Base-by-base conservation (phyloP, 768 basidiomycete species). In the Boletus reticuloceps region DNA sequence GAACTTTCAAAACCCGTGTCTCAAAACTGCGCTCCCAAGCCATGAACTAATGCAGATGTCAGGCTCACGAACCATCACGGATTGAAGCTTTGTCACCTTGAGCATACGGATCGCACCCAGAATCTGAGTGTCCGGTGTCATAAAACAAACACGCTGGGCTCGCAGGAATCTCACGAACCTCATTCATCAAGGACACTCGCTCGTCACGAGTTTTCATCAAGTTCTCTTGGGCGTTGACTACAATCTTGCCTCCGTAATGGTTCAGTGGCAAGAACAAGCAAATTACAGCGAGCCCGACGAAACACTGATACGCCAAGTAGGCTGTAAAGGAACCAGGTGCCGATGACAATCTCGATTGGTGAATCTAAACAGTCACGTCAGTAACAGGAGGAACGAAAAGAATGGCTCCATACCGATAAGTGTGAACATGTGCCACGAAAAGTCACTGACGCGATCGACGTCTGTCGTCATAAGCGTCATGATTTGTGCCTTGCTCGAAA, bases 391-490 rank as follows among this genome's bases (percentile, higher is more conserved):
- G 4, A 37, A 56, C 41, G 34, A 40, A 6, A 31, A 37, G 9
- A 36, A 32, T 27, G 22, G 14, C 13, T 16, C 64, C 81, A 47
- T 58, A 86, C 88, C 88, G 51, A 92, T 77, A 38, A 92, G 79
- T 1, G 86, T 75, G 66, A 89, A 91, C 49, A 88, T 60, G 66
- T 92, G 88, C 84, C 84, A 89, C 2, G 84, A 73, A 64, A 95
- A 91, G 48, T 95, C 91, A 68, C 87, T 84, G 58, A 95, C 86
- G 51, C 94, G 81, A 68, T 95, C 92, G 29, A 94, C 91, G 61
- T 97, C 94, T 6, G 92, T 94, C 7, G 94, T 95, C 90, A 96
- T 94, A 29, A 96, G 80, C 3, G 91, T 95, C 93, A 96, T 94
- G 63, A 97, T 85, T 73, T 96, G 83, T 7, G 83, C 82, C 65